These are phyloP conservation scores for Rhodotorula sp. DNA, from an alignment of 1,284 basidiomycete genomes.

Conservation along the genomic window DNA sequence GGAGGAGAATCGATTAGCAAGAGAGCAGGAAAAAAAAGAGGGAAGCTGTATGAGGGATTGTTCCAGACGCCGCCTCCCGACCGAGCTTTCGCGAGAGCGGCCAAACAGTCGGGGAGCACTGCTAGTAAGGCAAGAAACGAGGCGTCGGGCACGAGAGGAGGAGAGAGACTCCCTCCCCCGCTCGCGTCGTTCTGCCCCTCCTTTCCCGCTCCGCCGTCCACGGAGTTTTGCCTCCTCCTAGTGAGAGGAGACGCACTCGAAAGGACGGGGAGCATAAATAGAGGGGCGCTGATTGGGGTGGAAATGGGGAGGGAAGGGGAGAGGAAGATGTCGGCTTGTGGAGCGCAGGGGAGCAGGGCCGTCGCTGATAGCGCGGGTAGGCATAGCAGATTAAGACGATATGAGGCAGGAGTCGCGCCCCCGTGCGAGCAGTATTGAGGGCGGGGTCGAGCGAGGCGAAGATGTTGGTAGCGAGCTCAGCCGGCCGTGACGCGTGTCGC, in stretches of 20 bases:
- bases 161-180: no score
- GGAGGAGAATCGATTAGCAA: neutral
- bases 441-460: neutral
- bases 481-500: no score
- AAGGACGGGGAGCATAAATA: constrained; percentile 13
- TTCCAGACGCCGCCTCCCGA: constrained; percentile 11
- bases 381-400: neutral
- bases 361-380: neutral
- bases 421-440: no score
- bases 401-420: no score
- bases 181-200: constrained; percentile 13
- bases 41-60: neutral
- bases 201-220: constrained; percentile 17
- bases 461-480: neutral
- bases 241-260: constrained; percentile 2
- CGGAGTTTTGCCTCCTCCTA: constrained; percentile 1
- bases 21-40: neutral
- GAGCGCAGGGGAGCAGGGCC: no score
- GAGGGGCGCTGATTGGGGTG: neutral
- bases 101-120: constrained; percentile 4
- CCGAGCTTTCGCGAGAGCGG: constrained; percentile 2
- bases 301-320: neutral
- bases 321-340: neutral
- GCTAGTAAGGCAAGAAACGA: constrained; percentile 17
- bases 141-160: constrained; percentile 6